Percentiles rank a stretch among this genome's conserved stretches.
These are phyloP conservation scores for Prunus dulcis DNA, from an alignment of 306 rosid species.

Conservation along the genomic window DNA sequence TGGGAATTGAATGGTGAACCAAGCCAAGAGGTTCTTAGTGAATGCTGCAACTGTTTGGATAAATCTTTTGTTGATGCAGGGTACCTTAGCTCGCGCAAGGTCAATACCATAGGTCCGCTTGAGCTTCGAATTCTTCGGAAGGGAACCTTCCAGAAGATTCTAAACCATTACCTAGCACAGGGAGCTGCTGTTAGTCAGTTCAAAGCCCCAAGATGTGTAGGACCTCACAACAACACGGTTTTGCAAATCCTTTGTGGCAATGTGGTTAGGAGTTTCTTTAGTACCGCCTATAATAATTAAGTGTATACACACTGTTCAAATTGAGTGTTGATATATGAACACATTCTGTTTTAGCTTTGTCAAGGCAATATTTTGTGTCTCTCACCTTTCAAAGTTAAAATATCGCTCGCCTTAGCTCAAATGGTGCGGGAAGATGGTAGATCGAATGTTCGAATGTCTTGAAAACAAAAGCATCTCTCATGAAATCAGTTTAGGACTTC, in stretches of 20 bases:
- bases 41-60: slow-evolving; percentile 79
- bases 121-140: slow-evolving; percentile 64
- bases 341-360: neutral
- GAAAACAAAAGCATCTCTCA: neutral
- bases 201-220: slow-evolving; percentile 83
- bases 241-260: slow-evolving; percentile 60
- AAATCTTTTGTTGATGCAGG: slow-evolving; percentile 69
- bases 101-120: slow-evolving; percentile 56
- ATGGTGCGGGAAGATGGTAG: neutral
- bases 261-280: slow-evolving; percentile 56
- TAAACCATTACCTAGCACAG: slow-evolving; percentile 54
- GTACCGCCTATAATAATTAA: slow-evolving; percentile 58
- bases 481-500: neutral
- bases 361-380: neutral
- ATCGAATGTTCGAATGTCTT: neutral
- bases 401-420: neutral
- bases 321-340: neutral
- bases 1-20: slow-evolving; percentile 82
- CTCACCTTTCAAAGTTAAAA: neutral
- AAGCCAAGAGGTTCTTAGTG: slow-evolving; percentile 52
- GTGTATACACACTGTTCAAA: neutral
- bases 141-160: slow-evolving; percentile 79
- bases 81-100: slow-evolving; percentile 59
- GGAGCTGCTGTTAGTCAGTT: slow-evolving; percentile 74
- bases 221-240: slow-evolving; percentile 43